Evolutionary conservation across 2,329 filamentous ascomycete genomes (phyloP), one percentile per base, ranked within the genome.

Genomic region (Lachnellula cervina): DNA sequence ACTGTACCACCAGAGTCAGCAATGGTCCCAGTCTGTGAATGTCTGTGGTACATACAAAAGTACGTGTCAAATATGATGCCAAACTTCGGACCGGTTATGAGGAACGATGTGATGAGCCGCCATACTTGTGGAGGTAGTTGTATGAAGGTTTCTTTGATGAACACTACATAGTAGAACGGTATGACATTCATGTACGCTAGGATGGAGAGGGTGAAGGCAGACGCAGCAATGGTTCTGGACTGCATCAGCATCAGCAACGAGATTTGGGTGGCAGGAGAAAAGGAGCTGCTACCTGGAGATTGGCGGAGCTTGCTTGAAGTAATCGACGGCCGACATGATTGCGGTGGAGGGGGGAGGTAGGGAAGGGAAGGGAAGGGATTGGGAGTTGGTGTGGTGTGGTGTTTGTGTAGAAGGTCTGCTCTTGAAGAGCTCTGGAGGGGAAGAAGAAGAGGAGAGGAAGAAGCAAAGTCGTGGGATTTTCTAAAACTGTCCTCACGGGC

Each of bases 51-150:
- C 80, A 66, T 76, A 84, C 81, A 71, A 69, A 88, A 84, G 73
- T 87, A 88, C 49, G 87, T 82, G 70, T 89, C 86, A 69, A 88
- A 76, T 51, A 89, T 66, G 59, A 89, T 80, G 43, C 72, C 60
- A 19, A 74, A 51, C 16, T 66, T 50, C 21, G 62, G 59, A 5
- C 68, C 66, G 11, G 70, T 71, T 34, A 74, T 59, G 32, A 73
- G 59, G 56, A 74, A 73, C 35, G 68, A 66, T 19, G 71, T 70
- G 16, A 68, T 47, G 13, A 70, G 32, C 49, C 71, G 68, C 72
- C 72, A 74, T 62, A 74, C n/a, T 54, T 73, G 64, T 6, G 70
- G 70, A 21, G 80, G 72, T 35, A 79, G 69, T 49, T 77, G 78
- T 66, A 84, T 77, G 48, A 87, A 68, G 43, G 67, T 69, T 14